Evolutionary conservation across 1,284 basidiomycete species (phyloP).

Genomic region (Hymenochaete sp.): DNA sequence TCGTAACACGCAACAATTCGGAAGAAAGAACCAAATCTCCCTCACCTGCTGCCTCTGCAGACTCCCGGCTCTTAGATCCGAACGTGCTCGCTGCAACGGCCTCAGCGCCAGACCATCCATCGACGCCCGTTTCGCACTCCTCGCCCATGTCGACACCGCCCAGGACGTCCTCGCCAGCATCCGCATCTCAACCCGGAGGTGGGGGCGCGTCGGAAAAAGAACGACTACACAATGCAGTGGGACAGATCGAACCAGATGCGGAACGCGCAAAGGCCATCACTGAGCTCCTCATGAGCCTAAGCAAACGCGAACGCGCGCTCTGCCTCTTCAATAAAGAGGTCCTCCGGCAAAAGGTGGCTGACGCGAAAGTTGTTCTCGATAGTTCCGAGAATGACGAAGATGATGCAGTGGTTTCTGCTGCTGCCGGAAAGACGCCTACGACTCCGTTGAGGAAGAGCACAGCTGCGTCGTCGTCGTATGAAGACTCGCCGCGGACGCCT

Average conservation of each 20-base stretch:
- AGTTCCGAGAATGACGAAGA: conserved; percentile 53
- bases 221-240: conserved; percentile 60
- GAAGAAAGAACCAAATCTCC: conserved; percentile 32
- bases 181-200: conserved; percentile 13
- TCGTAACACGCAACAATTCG: conserved; percentile 27
- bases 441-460: conserved; percentile 50
- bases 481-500: conserved; percentile 56
- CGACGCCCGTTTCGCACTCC: conserved; percentile 69
- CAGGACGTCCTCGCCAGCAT: conserved; percentile 60
- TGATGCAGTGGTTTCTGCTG: conserved; percentile 20
- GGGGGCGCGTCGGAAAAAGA: conserved; percentile 45
- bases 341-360: conserved; percentile 67
- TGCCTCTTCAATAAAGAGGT: conserved; percentile 84
- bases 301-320: conserved; percentile 82
- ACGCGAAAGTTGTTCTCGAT: conserved; percentile 74
- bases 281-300: conserved; percentile 73
- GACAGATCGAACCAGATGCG: conserved; percentile 44
- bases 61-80: conserved; percentile 54
- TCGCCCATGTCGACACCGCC: conserved; percentile 67
- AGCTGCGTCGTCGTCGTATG: conserved; percentile 29
- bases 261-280: conserved; percentile 52
- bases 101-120: conserved; percentile 74
- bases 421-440: conserved; percentile 34
- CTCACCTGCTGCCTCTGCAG: conserved; percentile 47
- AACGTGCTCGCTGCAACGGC: conserved; percentile 60